Evolutionary conservation across 495 filamentous ascomycete genomes (phyloP).

Genomic region (Lindgomyces ingoldianus): DNA sequence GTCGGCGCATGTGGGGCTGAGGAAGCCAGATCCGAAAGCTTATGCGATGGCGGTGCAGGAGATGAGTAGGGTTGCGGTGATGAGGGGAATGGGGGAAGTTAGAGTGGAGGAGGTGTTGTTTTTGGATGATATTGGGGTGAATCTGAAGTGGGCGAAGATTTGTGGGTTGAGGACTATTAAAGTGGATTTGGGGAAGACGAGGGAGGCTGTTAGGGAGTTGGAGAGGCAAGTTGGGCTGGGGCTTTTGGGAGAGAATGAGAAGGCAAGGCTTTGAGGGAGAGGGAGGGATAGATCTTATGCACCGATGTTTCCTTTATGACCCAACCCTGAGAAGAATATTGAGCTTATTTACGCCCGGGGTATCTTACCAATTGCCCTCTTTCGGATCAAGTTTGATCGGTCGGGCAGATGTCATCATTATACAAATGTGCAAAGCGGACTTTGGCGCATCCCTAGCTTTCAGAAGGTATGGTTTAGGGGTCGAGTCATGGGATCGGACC

Average conservation of each 20-base stretch:
- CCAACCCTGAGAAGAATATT: too few relatives aligned
- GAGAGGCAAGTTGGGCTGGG: conserved; percentile 60
- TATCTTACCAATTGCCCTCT: too few relatives aligned
- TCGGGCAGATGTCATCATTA: too few relatives aligned
- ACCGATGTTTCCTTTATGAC: too few relatives aligned
- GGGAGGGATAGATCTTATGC: too few relatives aligned
- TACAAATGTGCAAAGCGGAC: too few relatives aligned
- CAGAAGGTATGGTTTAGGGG: too few relatives aligned
- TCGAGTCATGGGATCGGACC: too few relatives aligned
- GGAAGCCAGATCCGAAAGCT: conserved; percentile 83
- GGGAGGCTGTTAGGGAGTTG: conserved; percentile 72
- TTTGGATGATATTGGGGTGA: conserved; percentile 94
- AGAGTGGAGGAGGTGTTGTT: conserved; percentile 74
- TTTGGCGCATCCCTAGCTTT: too few relatives aligned
- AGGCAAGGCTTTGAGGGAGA: conserved; percentile 25
- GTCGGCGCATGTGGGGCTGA: conserved; percentile 78
- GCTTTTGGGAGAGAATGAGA: conserved; percentile 55
- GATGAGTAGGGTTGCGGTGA: conserved; percentile 61
- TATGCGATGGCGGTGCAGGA: conserved; percentile 71
- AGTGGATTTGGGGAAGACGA: conserved; percentile 73
- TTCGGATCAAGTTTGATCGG: too few relatives aligned
- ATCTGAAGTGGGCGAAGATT: conserved; percentile 76
- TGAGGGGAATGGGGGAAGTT: conserved; percentile 53
- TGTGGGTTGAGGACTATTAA: conserved; percentile 81
- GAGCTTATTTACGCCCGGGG: too few relatives aligned